These are phyloP conservation scores for Middelhovenomyces tepae DNA, from an alignment of 805 yeast genomes.

Conservation along the genomic window DNA sequence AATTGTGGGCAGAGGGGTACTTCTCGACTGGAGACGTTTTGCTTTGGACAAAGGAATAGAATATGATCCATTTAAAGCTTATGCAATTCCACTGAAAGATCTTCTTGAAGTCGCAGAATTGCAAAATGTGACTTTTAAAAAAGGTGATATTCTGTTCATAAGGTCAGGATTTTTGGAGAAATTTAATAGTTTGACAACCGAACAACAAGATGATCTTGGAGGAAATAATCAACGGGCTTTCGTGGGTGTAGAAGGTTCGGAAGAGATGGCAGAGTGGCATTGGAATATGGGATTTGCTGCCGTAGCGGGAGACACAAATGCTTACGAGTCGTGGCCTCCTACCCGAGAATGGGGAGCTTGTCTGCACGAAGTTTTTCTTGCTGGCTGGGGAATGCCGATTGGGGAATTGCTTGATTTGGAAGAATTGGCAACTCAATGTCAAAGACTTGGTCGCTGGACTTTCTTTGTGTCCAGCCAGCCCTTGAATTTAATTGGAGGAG, in stretches of 20 bases:
- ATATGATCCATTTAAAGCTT: constrained; percentile 2
- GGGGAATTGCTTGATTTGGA: constrained; percentile 30
- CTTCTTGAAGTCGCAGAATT: background rate
- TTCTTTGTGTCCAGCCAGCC: constrained; percentile 30
- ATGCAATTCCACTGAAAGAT: constrained; percentile 2
- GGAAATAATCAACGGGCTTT: constrained; percentile 11
- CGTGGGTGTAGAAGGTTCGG: constrained; percentile 22
- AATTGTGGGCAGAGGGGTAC: constrained; percentile 28
- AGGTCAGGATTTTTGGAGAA: background rate
- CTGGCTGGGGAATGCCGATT: constrained; percentile 31
- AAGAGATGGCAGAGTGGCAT: constrained; percentile 21
- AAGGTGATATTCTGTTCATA: constrained; percentile 1
- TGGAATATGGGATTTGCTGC: constrained; percentile 25
- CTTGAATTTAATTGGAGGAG: constrained; percentile 28
- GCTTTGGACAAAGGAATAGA: background rate
- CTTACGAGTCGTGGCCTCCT: constrained; percentile 23
- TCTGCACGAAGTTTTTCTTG: constrained; percentile 16
- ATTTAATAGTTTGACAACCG: constrained; percentile 7
- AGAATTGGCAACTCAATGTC: constrained; percentile 23
- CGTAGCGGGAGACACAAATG: constrained; percentile 25
- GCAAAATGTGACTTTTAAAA: constrained; percentile 1
- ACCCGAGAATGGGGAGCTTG: constrained; percentile 3
- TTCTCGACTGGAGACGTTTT: constrained; percentile 24
- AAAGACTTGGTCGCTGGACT: constrained; percentile 20
- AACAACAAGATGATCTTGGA: constrained; percentile 8